These are phyloP conservation scores for Arthrobotrys megalospora DNA, from an alignment of 2,329 filamentous ascomycete genomes.

Conservation along the genomic window DNA sequence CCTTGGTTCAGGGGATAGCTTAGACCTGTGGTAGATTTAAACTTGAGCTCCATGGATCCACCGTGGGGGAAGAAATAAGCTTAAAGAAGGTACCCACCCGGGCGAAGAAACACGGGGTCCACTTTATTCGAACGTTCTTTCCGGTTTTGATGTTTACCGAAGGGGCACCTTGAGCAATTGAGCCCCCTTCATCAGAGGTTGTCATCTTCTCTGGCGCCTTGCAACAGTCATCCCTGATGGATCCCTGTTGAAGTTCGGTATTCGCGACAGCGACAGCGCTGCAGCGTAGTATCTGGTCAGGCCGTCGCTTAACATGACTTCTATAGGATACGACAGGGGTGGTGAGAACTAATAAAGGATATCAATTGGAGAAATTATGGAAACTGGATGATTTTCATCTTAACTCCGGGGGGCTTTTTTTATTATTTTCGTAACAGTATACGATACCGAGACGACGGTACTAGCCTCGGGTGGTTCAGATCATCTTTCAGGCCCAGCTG, in stretches of 20 bases:
- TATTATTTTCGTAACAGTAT: neutral
- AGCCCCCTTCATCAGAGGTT: neutral
- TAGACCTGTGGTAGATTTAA: neutral
- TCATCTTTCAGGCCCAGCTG: neutral
- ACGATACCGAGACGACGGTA: neutral
- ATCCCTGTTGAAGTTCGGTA: neutral
- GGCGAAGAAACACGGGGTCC: conserved; percentile 15
- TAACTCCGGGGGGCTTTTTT: neutral
- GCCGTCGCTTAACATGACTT: conserved; percentile 17
- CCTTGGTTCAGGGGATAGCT: conserved; percentile 8
- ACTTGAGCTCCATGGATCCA: neutral
- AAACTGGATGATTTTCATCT: neutral
- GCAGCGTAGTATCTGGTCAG: neutral
- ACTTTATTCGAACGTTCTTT: conserved; percentile 1
- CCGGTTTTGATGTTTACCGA: conserved; percentile 14
- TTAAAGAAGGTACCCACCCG: conserved; percentile 8
- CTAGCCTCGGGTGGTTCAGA: neutral
- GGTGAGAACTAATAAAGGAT: neutral
- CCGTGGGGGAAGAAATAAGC: conserved; percentile 13
- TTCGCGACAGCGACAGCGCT: neutral
- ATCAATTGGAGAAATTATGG: neutral
- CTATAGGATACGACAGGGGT: conserved; percentile 6
- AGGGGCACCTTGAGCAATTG: neutral
- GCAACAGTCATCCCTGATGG: conserved; percentile 1
- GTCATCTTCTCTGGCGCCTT: neutral